Evolutionary conservation across 345 rosid species (phyloP).

Genomic region (Populus nigra): DNA sequence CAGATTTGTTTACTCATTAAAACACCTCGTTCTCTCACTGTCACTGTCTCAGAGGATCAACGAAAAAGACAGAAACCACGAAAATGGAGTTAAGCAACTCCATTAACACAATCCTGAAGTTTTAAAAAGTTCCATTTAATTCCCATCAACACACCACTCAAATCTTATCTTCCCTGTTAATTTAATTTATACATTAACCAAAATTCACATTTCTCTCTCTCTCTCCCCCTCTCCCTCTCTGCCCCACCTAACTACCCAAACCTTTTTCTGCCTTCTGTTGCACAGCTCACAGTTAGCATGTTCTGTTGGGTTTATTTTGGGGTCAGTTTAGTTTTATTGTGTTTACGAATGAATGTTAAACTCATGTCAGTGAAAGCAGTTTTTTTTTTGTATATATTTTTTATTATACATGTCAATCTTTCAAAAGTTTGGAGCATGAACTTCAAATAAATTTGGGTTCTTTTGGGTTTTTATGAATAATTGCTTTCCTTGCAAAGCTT

Average conservation of each 20-base stretch:
- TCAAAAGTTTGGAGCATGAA: too few species aligned
- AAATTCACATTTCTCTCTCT: not conserved
- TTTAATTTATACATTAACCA: not conserved
- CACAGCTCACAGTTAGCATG: not conserved
- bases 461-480: constrained; percentile 8
- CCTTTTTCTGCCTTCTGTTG: constrained; percentile 19
- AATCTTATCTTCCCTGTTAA: not conserved
- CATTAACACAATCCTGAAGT: not conserved
- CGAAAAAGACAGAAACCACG: not conserved
- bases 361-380: constrained; percentile 10
- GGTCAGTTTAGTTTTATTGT: constrained; percentile 13
- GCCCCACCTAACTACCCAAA: constrained; percentile 16
- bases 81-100: constrained; percentile 8
- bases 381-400: not conserved
- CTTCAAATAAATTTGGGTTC: constrained; percentile 7
- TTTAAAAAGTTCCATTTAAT: not conserved
- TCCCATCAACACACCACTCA: not conserved
- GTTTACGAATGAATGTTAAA: constrained; percentile 2
- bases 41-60: constrained; percentile 19
- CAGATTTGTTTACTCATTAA: not conserved
- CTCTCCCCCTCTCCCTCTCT: constrained; percentile 8
- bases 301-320: not conserved
- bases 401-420: too few species aligned
- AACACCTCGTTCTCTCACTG: not conserved
- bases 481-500: constrained; percentile 41